phyloP scores from a whole-genome alignment of 306 rosid species.

The Spatholobus suberectus region DNA sequence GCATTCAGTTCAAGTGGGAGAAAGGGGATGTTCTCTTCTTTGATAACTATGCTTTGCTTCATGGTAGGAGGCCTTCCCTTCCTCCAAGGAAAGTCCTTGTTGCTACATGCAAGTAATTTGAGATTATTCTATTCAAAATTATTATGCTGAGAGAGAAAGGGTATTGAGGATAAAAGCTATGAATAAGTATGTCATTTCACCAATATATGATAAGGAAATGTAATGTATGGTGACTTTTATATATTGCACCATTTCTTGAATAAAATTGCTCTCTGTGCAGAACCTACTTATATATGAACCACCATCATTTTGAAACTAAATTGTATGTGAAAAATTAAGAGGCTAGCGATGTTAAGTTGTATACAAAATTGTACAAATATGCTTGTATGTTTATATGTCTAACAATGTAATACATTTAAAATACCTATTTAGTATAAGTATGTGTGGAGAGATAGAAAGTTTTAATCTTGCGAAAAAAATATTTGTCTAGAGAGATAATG shows the following conservation, averaged over 20 bases:
- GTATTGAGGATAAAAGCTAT: conserved; percentile 3
- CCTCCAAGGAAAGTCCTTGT: conserved; percentile 84
- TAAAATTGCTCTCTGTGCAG: conserved; percentile 8
- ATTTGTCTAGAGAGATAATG: background rate
- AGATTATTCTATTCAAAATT: background rate
- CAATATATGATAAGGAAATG: background rate
- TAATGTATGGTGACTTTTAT: background rate
- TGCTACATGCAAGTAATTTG: conserved; percentile 68
- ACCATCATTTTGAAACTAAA: background rate
- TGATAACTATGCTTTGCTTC: conserved; percentile 84
- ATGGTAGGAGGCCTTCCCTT: conserved; percentile 91
- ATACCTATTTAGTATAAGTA: background rate
- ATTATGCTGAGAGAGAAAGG: background rate
- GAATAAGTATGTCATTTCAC: conserved; percentile 23
- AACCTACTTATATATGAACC: background rate
- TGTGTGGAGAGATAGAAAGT: background rate
- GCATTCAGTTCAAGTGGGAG: conserved; percentile 89
- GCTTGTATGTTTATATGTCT: background rate
- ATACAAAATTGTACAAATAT: background rate
- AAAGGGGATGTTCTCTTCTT: conserved; percentile 88
- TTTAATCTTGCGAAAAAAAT: background rate
- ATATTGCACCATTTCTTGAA: background rate
- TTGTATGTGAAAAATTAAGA: background rate
- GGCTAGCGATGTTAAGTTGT: background rate
- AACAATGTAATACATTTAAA: background rate